Evolutionary conservation across 2,329 filamentous ascomycete genomes (phyloP).

Genomic region (Hirsutella thompsonii): DNA sequence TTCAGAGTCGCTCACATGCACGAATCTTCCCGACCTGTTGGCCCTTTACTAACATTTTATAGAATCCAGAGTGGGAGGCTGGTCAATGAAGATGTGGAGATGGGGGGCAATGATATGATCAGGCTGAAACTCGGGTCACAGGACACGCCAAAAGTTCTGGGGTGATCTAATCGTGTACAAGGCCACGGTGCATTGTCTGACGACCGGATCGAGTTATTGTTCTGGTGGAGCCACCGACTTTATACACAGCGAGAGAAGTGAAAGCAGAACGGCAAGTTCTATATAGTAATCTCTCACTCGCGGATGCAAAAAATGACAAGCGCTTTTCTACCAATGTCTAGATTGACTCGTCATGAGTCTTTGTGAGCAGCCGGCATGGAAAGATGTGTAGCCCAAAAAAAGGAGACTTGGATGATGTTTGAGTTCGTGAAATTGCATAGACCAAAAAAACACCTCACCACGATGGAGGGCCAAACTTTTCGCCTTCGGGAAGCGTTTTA

Average conservation of each 20-base stretch:
- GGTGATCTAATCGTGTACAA: neutral
- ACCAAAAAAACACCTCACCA: slow-evolving; percentile 36
- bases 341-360: too few species aligned
- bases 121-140: neutral
- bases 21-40: slow-evolving; percentile 6
- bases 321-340: neutral
- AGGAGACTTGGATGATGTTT: too few species aligned
- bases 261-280: neutral
- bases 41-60: neutral
- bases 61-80: slow-evolving; percentile 28
- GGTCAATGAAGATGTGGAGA: slow-evolving; percentile 22
- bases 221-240: neutral
- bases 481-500: slow-evolving; percentile 46
- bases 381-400: too few species aligned
- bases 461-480: slow-evolving; percentile 50
- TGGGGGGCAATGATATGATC: neutral
- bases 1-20: neutral
- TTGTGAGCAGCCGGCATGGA: too few species aligned
- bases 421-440: too few species aligned
- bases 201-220: neutral
- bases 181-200: neutral
- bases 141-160: neutral
- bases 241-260: neutral
- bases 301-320: slow-evolving; percentile 8
- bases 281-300: neutral